Base-by-base conservation (phyloP, 2,329 filamentous ascomycete genomes). In the Diaporthe citrichinensis region DNA sequence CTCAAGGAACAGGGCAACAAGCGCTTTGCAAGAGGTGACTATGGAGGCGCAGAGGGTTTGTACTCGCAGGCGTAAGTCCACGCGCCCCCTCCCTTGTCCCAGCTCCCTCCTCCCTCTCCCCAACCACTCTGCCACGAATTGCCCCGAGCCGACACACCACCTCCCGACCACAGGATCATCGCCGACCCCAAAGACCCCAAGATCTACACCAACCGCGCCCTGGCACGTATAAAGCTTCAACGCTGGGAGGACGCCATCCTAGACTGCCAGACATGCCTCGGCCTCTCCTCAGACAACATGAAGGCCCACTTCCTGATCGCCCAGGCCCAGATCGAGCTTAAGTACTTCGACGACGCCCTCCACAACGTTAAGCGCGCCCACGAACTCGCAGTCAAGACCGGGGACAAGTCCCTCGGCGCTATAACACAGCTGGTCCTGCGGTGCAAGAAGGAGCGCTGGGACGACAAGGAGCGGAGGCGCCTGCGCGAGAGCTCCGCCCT, bases 391-490 rank as follows among this genome's bases (percentile, higher is more conserved):
- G 87, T 92, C 25, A 85, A 86, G 31, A 88, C 86, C 28, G 89
- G 91, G 80, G 93, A 92, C 81, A 91, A 90, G 76, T 93, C 93
- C 51, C 90, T 96, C 0, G 88, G 90, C 31, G 90, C 92, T 31
- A 91, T 98, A 59, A 95, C 94, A 0, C 87, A 88, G 23, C 90
- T 94, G 23, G 94, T 98, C 0, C 87, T 98, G 31, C 88, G 89
- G 74, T 95, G 94, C 81, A 98, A 97, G 84, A 96, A 96, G 84
- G 92, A 93, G 78, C 91, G 94, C 53, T 98, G 97, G 95, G 94
- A 96, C 49, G 89, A 91, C 15, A 87, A 88, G 78, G 96, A 98
- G 83, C 87, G 87, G 73, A 86, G 88, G 49, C 87, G 94, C 1
- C 80, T 87, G 34, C 87, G 91, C 20, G 87, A 91, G 77, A 87